Evolutionary conservation across 306 rosid genomes (phyloP), one percentile per base, ranked within the genome.

Genomic region (Lathyrus aphaca): DNA sequence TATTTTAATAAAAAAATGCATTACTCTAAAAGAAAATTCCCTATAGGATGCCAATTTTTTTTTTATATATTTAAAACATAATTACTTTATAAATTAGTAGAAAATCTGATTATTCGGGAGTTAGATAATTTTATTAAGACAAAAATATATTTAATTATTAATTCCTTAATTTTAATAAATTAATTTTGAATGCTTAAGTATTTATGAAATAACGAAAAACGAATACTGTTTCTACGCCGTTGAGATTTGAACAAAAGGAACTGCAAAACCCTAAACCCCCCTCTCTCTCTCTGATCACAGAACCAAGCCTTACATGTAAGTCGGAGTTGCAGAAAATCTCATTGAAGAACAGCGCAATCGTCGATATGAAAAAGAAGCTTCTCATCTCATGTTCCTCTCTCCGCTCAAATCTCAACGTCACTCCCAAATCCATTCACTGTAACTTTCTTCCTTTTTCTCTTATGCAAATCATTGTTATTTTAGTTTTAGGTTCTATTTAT

Each of bases 211-310:
- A 66, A 48, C 14, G 6, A 49, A 49, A 51, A 39, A 62, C 23
- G 35, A 10, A 12, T 7, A 15, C 57, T 5, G 42, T 9, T 60
- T 61, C 16, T 53, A 4, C 27, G 65, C 46, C 58, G 58, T 65
- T 43, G 79, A 38, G 44, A 43, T 66, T 57, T 74, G 68, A 45
- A 57, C 53, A 40, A 8, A 44, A 44, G 25, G 49, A 50, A 3
- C 66, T 35, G 44, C 39, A 77, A 77, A 77, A 56, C 81, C 81
- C 81, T 77, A 77, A 64, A 65, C 77, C 81, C 61, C 63, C 15
- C 53, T 19, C 32, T 55, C 70, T 11, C 70, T 15, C 13, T 23
- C 10, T 61, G 5, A n/a, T 6, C 60, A 1, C 5, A 3, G 3
- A 15, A 51, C 30, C 30, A 51, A 37, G 18, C 56, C 64, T 63